These are phyloP conservation scores for Globisporangium echinulatum DNA, from an alignment of 352 stramenopile species.

Conservation along the genomic window DNA sequence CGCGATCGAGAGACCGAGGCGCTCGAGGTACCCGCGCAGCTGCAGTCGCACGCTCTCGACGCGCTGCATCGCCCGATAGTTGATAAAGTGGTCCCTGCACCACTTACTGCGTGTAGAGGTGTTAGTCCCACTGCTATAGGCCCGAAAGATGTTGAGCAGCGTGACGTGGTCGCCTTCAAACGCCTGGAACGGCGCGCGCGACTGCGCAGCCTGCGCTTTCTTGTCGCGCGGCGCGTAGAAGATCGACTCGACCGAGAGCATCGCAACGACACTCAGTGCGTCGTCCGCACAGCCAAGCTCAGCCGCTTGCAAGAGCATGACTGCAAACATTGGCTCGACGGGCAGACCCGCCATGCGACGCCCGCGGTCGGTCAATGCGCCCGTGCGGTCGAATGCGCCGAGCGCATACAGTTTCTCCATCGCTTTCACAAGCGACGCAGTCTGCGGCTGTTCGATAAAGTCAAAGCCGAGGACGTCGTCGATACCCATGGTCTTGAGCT, in stretches of 20 bases:
- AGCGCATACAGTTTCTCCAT: slow-evolving; percentile 83
- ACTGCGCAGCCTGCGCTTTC: slow-evolving; percentile 78
- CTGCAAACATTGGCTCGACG: slow-evolving; percentile 85
- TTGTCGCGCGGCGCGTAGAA: slow-evolving; percentile 85
- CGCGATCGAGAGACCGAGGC: slow-evolving; percentile 55
- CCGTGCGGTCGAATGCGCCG: slow-evolving; percentile 53
- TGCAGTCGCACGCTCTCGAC: slow-evolving; percentile 80
- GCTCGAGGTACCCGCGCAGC: slow-evolving; percentile 63
- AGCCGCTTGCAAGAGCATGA: slow-evolving; percentile 80
- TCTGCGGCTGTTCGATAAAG: slow-evolving; percentile 85
- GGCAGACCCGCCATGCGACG: slow-evolving; percentile 83
- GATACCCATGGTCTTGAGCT: slow-evolving; percentile 85
- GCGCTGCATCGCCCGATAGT: slow-evolving; percentile 72
- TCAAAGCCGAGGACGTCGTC: slow-evolving; percentile 83
- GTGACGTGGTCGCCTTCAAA: slow-evolving; percentile 84
- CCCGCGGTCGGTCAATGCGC: slow-evolving; percentile 60
- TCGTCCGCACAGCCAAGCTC: slow-evolving; percentile 79
- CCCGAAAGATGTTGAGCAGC: slow-evolving; percentile 78
- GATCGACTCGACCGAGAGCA: slow-evolving; percentile 87
- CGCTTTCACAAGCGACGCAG: slow-evolving; percentile 63
- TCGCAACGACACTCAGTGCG: slow-evolving; percentile 81
- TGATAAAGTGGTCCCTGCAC: slow-evolving; percentile 85
- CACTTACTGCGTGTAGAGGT: slow-evolving; percentile 52
- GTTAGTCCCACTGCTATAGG: slow-evolving; percentile 65
- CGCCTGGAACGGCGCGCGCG: slow-evolving; percentile 69